Conservation (phyloP, 73 alveolate species). For the Paramecium tetraurelia region DNA sequence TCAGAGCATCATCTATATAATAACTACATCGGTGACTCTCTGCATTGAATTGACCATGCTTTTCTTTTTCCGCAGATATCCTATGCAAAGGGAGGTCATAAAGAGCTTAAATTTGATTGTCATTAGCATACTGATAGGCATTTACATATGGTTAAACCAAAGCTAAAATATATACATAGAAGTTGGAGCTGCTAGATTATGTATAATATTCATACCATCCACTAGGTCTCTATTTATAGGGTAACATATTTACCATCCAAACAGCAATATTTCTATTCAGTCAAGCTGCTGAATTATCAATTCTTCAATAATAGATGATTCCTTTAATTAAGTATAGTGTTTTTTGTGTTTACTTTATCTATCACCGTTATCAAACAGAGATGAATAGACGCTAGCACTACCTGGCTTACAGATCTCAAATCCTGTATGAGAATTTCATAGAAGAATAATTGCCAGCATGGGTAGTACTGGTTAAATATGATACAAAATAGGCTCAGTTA, state of each 20-base stretch:
- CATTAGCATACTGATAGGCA: not conserved
- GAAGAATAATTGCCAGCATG: slow-evolving; percentile 9
- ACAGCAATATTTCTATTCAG: not conserved
- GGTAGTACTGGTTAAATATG: slow-evolving; percentile 11
- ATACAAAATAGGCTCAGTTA: not conserved
- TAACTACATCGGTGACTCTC: not conserved
- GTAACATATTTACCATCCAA: not conserved
- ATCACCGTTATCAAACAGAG: not conserved
- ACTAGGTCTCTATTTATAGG: not conserved
- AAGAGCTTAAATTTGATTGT: not conserved
- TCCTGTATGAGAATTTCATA: not conserved
- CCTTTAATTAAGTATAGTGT: not conserved
- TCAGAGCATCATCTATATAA: not conserved
- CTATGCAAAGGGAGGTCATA: not conserved
- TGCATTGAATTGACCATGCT: not conserved
- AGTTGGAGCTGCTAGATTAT: not conserved
- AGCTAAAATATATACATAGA: not conserved
- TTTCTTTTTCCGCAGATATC: not conserved
- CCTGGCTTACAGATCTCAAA: not conserved
- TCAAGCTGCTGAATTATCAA: not conserved
- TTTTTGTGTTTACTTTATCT: not conserved
- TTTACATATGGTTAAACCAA: not conserved
- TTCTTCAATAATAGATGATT: not conserved
- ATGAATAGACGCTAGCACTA: not conserved
- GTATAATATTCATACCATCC: not conserved